Evolutionary conservation across 164 flowering plant species (phyloP), one percentile per base, ranked within the genome.

Genomic region (Stephania yunnanensis): DNA sequence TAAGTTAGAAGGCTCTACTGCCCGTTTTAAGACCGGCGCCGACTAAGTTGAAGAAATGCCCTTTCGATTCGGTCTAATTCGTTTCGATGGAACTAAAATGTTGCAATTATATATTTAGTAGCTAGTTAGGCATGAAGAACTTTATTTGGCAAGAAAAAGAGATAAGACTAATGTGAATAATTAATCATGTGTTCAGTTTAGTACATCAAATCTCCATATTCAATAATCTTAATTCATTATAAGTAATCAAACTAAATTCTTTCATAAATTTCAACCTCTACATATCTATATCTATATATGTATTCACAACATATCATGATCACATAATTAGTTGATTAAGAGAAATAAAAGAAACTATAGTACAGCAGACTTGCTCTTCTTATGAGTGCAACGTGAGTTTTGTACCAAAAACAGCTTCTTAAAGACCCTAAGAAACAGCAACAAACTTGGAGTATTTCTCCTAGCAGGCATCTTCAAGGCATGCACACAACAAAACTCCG

Each of bases 341-440:
- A n/a, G 66, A 61, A 61, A 22, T 13, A 8, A 58, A 61, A 19
- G 6, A 58, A 19, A 19, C 9, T 20, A 61, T 61, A 5, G 66
- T 19, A 19, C 20, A 61, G 66, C 66, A 25, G 58, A 77, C 58
- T 70, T 66, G 29, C 44, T 71, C 52, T 73, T 80, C 75, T 78
- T 78, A 65, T 36, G 42, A 36, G 80, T 55, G 52, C 77, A 52
- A 46, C 45, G 80, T 70, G 84, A 78, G 69, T 69, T 76, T 7
- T 84, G 89, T 31, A 84, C 76, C 78, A 81, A 75, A 81, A 89
- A 85, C 10, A 90, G 80, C 84, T 81, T 89, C 84, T 83, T 91
- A 85, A 91, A 72, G 3, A 83, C 85, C 79, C 82, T 89, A 74
- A 88, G 42, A 7, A 88, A 61, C 68, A 81, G 79, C 63, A 82